These are phyloP conservation scores for Inga oerstediana DNA, from an alignment of 306 rosid species.

Conservation along the genomic window DNA sequence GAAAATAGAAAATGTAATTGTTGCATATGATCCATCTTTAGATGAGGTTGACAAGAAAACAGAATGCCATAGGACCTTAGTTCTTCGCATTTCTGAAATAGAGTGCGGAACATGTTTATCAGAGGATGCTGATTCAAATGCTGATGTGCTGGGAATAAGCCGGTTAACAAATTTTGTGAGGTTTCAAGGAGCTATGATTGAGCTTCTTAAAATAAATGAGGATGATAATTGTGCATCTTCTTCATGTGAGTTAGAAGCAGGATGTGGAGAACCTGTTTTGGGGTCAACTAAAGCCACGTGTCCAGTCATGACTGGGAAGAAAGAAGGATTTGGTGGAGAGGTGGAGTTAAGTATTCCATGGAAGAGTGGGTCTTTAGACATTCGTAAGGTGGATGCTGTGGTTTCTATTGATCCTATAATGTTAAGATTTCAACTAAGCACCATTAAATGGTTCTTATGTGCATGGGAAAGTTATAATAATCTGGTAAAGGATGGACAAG, in stretches of 20 bases:
- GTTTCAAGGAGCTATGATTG: conserved; percentile 79
- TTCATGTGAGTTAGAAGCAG: conserved; percentile 40
- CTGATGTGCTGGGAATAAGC: conserved; percentile 78
- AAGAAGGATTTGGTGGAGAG: conserved; percentile 87
- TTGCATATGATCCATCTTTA: conserved; percentile 78
- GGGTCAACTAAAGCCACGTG: conserved; percentile 41
- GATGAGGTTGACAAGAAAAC: conserved; percentile 43
- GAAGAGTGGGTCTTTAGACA: conserved; percentile 94
- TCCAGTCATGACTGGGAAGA: conserved; percentile 70
- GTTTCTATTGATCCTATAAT: conserved; percentile 72
- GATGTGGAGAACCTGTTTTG: conserved; percentile 38
- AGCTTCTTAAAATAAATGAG: conserved; percentile 69
- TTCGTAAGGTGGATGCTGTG: conserved; percentile 81
- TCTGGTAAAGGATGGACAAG: conserved; percentile 50
- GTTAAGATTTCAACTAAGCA: conserved; percentile 77
- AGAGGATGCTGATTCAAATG: conserved; percentile 61
- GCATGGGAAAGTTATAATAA: conserved; percentile 63
- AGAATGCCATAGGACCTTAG: conserved; percentile 48
- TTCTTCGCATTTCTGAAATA: conserved; percentile 74
- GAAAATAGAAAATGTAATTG: conserved; percentile 60
- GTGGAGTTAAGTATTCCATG: conserved; percentile 84
- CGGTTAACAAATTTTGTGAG: conserved; percentile 74
- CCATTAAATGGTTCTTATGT: conserved; percentile 66
- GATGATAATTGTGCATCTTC: conserved; percentile 31
- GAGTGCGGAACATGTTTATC: conserved; percentile 88